Evolutionary conservation across 371 early-diverging fungal genomes (phyloP).

Genomic region (Conidiobolus incongruus): DNA sequence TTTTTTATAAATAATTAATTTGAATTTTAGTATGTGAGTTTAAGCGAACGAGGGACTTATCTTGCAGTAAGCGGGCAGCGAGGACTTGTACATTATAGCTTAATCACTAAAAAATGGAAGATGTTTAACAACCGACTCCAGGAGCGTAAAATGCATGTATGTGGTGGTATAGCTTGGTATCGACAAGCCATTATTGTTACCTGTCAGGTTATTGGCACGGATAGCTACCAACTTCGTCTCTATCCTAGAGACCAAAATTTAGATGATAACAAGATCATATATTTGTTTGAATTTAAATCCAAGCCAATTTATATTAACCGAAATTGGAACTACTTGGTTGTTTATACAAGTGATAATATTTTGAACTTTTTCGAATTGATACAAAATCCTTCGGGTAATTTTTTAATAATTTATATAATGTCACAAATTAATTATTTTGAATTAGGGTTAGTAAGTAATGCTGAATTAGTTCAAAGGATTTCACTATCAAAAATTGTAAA

Average conservation of each 20-base stretch:
- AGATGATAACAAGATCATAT: slow-evolving; percentile 30
- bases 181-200: slow-evolving; percentile 40
- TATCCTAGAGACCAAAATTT: slow-evolving; percentile 59
- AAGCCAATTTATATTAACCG: slow-evolving; percentile 27
- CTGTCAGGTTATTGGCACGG: slow-evolving; percentile 18
- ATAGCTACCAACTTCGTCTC: slow-evolving; percentile 35
- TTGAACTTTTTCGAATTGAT: slow-evolving; percentile 18
- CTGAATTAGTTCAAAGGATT: slow-evolving; percentile 33
- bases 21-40: slow-evolving; percentile 22
- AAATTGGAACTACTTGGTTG: slow-evolving; percentile 25
- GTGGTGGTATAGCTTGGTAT: slow-evolving; percentile 62
- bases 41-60: slow-evolving; percentile 34
- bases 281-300: slow-evolving; percentile 16
- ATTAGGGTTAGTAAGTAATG: slow-evolving; percentile 6
- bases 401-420: neutral
- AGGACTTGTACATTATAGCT: slow-evolving; percentile 52
- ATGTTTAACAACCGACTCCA: slow-evolving; percentile 43
- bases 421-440: neutral
- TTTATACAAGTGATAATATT: slow-evolving; percentile 46
- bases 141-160: slow-evolving; percentile 47
- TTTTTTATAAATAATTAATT: neutral
- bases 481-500: slow-evolving; percentile 37
- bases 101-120: slow-evolving; percentile 50
- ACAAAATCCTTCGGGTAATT: slow-evolving; percentile 11
- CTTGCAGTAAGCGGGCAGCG: slow-evolving; percentile 57